These are phyloP conservation scores for Suillus tomentosus DNA, from an alignment of 768 basidiomycete genomes.

Conservation along the genomic window DNA sequence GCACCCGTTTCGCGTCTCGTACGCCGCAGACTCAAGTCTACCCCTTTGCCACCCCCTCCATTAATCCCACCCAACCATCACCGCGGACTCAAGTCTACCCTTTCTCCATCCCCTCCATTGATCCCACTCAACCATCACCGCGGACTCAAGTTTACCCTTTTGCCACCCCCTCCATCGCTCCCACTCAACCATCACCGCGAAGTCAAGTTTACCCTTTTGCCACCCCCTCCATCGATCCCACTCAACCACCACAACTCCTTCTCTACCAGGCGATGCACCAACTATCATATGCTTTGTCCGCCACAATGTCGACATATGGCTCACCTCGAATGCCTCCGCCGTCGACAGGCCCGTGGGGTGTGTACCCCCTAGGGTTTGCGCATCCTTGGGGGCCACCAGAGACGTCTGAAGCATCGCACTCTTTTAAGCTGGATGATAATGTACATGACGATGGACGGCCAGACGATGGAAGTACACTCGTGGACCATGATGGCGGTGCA, in stretches of 20 bases:
- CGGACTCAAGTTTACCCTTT: constrained; percentile 20
- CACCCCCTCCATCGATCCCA: constrained; percentile 30
- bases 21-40: constrained; percentile 11
- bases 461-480: not conserved
- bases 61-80: no score
- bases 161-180: constrained; percentile 20
- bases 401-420: constrained; percentile 46
- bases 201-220: constrained; percentile 25
- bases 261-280: constrained; percentile 44
- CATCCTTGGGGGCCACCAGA: constrained; percentile 25
- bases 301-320: constrained; percentile 29
- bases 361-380: constrained; percentile 21
- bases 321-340: constrained; percentile 5
- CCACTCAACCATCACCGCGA: not conserved
- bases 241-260: constrained; percentile 40
- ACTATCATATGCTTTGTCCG: constrained; percentile 40
- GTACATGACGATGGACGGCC: constrained; percentile 18
- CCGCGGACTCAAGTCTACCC: constrained; percentile 16
- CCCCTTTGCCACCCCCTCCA: constrained; percentile 27
- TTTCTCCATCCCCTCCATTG: constrained; percentile 24
- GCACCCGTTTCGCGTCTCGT: constrained; percentile 2
- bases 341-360: constrained; percentile 7
- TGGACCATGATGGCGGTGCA: constrained; percentile 26
- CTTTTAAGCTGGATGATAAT: constrained; percentile 48
- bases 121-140: not conserved